Evolutionary conservation across 495 filamentous ascomycete genomes (phyloP), one percentile per base, ranked within the genome.

Genomic region (Astrothelium macrocarpum): DNA sequence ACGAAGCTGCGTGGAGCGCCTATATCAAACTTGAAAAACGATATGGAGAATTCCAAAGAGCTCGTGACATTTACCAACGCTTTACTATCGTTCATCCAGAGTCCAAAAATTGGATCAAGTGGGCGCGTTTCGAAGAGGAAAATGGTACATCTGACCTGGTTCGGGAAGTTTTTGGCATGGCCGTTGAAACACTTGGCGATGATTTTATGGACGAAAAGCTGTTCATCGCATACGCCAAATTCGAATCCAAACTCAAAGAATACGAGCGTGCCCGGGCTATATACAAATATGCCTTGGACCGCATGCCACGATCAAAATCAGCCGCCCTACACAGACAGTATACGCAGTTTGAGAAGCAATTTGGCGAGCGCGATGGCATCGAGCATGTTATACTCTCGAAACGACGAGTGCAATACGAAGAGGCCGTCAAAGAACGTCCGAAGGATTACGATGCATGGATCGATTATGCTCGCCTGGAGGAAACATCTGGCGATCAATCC

Each of bases 261-360:
- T 91, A 90, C 67, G 95, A 97, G 77, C 87, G 94, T 7, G 89
- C 94, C n/a, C 78, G 95, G 46, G 91, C 91, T 34, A 97, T 98
- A 68, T 97, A 95, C 80, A 96, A 95, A 74, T 96, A 92, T 67
- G 94, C 93, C 32, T 80, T 98, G 16, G 95, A 98, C 72, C 88
- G 91, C 46, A 82, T 98, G 28, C 87, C 94, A 1, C 84, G 95
- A 28, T 91, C 89, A 16, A 91, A 91, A 74, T 91, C 94, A 2
- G 84, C 89, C 74, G 77, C 77, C 2, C 79, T 98, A 18, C 93
- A 98, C 75, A 90, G 93, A 71, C 83, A 90, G 29, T 97, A 97
- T 74, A 97, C 95, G 0, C 92, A 88, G 0, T 98, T 98, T 67
- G 95, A 97, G 74, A 98, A 98, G 78, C 94, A 98, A 70, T 97